Evolutionary conservation across 768 basidiomycete species (phyloP).

Genomic region (Leccinum disarticulatum): DNA sequence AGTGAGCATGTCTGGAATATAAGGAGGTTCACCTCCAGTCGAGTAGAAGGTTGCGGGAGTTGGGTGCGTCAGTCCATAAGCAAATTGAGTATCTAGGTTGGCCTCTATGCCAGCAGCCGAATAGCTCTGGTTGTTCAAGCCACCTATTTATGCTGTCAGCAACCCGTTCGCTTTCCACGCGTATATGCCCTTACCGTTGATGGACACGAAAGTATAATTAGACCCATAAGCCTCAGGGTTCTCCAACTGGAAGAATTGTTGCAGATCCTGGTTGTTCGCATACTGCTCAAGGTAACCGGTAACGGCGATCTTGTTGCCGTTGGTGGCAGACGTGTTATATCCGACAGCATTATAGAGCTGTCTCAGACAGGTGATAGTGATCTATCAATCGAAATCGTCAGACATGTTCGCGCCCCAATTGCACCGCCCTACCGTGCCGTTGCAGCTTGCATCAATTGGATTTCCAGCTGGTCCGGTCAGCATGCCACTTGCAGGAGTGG

Average conservation of each 20-base stretch:
- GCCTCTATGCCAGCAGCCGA: slow-evolving; percentile 60
- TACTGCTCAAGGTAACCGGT: slow-evolving; percentile 55
- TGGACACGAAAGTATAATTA: slow-evolving; percentile 51
- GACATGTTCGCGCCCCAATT: not conserved
- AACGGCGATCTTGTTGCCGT: slow-evolving; percentile 52
- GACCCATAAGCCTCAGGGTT: slow-evolving; percentile 48
- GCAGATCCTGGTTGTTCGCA: slow-evolving; percentile 53
- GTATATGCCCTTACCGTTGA: slow-evolving; percentile 45
- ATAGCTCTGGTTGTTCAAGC: slow-evolving; percentile 57
- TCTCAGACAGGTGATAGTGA: slow-evolving; percentile 54
- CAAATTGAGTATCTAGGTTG: slow-evolving; percentile 66
- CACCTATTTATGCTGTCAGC: slow-evolving; percentile 41
- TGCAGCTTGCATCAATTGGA: slow-evolving; percentile 49
- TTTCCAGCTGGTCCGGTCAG: slow-evolving; percentile 35
- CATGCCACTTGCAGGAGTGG: slow-evolving; percentile 7
- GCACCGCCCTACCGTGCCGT: slow-evolving; percentile 27
- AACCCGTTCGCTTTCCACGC: not conserved
- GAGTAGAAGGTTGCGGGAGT: slow-evolving; percentile 60
- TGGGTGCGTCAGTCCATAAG: slow-evolving; percentile 62
- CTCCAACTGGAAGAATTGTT: slow-evolving; percentile 49
- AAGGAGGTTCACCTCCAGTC: slow-evolving; percentile 64
- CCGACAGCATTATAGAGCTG: slow-evolving; percentile 55
- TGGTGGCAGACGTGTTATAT: slow-evolving; percentile 41
- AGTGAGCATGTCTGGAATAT: slow-evolving; percentile 46
- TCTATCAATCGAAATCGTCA: slow-evolving; percentile 17